Evolutionary conservation across 2,329 filamentous ascomycete species (phyloP).

Genomic region (Aspergillus aculeatus): DNA sequence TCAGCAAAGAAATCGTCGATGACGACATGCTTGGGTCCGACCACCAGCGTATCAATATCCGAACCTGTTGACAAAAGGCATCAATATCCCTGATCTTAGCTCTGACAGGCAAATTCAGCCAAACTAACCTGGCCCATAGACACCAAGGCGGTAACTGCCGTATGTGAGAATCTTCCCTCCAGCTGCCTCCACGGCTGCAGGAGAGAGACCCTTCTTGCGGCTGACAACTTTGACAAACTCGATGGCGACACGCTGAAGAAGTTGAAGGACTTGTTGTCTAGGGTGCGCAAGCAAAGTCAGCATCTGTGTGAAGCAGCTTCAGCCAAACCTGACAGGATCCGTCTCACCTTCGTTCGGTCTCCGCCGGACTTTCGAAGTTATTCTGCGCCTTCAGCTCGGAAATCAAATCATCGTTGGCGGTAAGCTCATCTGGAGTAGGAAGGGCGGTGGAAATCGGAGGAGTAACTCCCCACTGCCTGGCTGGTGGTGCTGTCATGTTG

Average conservation of each 20-base stretch:
- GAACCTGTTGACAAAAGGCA: constrained; percentile 59
- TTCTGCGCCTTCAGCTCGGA: constrained; percentile 84
- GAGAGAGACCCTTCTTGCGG: constrained; percentile 68
- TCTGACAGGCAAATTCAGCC: background rate
- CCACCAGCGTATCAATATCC: constrained; percentile 94
- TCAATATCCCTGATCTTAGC: constrained; percentile 7
- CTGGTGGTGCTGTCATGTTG: constrained; percentile 37
- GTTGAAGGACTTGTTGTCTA: constrained; percentile 70
- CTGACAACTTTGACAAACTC: constrained; percentile 86
- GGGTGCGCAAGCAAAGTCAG: background rate
- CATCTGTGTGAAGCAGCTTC: background rate
- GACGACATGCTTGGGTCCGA: constrained; percentile 84
- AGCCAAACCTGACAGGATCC: background rate
- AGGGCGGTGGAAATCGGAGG: constrained; percentile 75
- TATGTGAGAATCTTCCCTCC: constrained; percentile 94
- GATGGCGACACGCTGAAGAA: constrained; percentile 75
- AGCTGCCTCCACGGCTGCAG: constrained; percentile 75
- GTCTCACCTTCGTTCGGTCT: constrained; percentile 74
- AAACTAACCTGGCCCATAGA: constrained; percentile 72
- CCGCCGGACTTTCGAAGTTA: constrained; percentile 82
- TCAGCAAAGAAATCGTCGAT: constrained; percentile 89
- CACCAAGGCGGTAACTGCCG: constrained; percentile 90
- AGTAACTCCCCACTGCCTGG: constrained; percentile 69
- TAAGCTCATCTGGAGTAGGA: constrained; percentile 74
- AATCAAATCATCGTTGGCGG: constrained; percentile 74